phyloP scores from a whole-genome alignment of 78 protist genomes.

The Dictyostelium capitatum region DNA sequence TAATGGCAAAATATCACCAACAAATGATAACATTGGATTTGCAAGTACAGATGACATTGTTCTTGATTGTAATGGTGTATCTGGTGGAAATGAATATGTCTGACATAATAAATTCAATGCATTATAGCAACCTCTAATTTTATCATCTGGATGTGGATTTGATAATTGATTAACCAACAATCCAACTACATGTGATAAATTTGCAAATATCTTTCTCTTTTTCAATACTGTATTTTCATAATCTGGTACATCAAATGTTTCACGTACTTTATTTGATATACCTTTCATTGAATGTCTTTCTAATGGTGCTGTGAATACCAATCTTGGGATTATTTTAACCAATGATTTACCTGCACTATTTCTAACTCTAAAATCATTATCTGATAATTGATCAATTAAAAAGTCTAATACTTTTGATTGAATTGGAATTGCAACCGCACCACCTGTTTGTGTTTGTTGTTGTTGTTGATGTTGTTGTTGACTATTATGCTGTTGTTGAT shows the following conservation, averaged over 20 bases:
- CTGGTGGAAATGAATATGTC: conserved; percentile 55
- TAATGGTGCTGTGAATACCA: conserved; percentile 77
- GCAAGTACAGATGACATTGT: conserved; percentile 6
- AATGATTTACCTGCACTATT: conserved; percentile 73
- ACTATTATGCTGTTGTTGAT: not conserved
- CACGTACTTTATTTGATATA: conserved; percentile 37
- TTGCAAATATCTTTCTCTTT: conserved; percentile 52
- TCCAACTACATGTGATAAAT: conserved; percentile 71
- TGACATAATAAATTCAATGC: conserved; percentile 46
- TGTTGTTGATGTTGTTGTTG: conserved; percentile 3
- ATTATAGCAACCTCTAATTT: conserved; percentile 74
- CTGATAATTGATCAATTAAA: conserved; percentile 55
- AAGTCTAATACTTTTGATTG: conserved; percentile 77
- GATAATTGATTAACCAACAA: conserved; percentile 36
- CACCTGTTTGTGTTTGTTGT: conserved; percentile 51
- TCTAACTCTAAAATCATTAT: conserved; percentile 73
- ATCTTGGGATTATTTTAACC: conserved; percentile 51
- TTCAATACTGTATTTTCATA: conserved; percentile 34
- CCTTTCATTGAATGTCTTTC: conserved; percentile 70
- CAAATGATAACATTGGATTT: conserved; percentile 64
- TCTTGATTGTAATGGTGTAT: conserved; percentile 25
- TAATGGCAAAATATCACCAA: conserved; percentile 75
- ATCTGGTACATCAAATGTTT: conserved; percentile 55
- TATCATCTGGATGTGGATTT: conserved; percentile 79
- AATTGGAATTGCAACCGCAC: conserved; percentile 70